Percentiles rank a stretch among this genome's conserved stretches.
These are phyloP conservation scores for Chlorella sp. DNA, from an alignment of 139 green algal species.

Conservation along the genomic window DNA sequence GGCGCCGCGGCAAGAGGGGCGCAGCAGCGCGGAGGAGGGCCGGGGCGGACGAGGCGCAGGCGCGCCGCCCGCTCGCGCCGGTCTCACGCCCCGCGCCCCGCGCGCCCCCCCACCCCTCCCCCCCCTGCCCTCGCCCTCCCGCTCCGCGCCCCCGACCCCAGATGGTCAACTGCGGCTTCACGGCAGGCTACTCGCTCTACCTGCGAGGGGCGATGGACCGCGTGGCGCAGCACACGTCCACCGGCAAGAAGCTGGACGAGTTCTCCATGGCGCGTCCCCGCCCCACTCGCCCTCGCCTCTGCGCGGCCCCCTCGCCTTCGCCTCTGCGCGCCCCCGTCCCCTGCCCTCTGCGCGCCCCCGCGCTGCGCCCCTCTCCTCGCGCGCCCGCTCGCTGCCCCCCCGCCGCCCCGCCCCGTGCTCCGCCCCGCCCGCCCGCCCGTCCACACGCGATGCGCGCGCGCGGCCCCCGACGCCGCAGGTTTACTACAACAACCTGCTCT, in stretches of 20 bases:
- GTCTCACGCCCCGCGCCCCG: too few relatives aligned
- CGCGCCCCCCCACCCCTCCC: too few relatives aligned
- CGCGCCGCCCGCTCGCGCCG: too few relatives aligned
- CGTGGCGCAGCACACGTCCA: constrained; percentile 41
- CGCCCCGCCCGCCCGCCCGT: background rate
- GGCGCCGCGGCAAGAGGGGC: too few relatives aligned
- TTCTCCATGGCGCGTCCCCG: constrained; percentile 62
- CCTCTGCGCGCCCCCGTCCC: background rate
- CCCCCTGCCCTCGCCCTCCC: too few relatives aligned
- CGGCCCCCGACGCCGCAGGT: too few relatives aligned
- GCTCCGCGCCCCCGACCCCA: too few relatives aligned
- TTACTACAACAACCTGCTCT: constrained; percentile 95
- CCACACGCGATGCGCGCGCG: background rate
- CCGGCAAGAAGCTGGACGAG: constrained; percentile 58
- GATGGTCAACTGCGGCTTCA: constrained; percentile 88
- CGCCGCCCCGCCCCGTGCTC: background rate
- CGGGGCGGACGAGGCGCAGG: too few relatives aligned
- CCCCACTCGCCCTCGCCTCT: too few relatives aligned
- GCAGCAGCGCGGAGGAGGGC: too few relatives aligned
- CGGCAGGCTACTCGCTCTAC: constrained; percentile 77
- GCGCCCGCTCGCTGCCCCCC: background rate
- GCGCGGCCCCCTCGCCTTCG: background rate
- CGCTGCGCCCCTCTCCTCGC: too few relatives aligned
- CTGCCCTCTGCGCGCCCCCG: background rate
- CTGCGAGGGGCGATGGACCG: constrained; percentile 86